Evolutionary conservation across 768 basidiomycete genomes (phyloP), one percentile per base, ranked within the genome.

Genomic region (Phylloporus scabripes): DNA sequence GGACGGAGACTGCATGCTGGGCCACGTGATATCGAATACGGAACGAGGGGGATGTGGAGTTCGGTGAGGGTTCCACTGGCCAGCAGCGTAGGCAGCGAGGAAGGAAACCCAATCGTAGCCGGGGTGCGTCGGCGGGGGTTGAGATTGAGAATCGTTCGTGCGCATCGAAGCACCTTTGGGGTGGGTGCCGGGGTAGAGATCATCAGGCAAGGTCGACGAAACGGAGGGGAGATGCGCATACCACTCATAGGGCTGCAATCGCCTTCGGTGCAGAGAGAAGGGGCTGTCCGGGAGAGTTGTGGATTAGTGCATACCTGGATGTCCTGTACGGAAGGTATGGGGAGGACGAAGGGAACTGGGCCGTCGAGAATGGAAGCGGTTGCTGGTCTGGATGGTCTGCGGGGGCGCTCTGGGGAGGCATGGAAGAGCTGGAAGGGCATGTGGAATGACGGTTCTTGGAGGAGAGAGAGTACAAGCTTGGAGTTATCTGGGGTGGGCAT

Each of bases 11-110:
- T 54, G 64, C 23, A 46, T 38, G 49, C 18, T 45, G 32, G 42
- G 45, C 52, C 60, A 58, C 5, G 63, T 20, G 23, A 58, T 34
- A 44, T 62, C 58, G 24, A 69, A 54, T 2, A 55, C 54, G 6
- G 67, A 60, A 17, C 61, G 66, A 5, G 86, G 85, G 6, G 74
- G 78, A 51, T 76, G 78, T 3, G 87, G 87, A 0, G 78, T 83
- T 48, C 73, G 74, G 51, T 81, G 81, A 7, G 89, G 87, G 62
- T 88, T 86, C 89, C 89, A 92, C 52, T 79, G 75, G 9, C 90
- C 90, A 15, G 73, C 61, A 0, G 86, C 80, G 63, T 92, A 92
- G 0, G 86, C 82, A n/a, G 73, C 67, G 53, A 87, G 80, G 64
- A 92, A 92, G 0, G 79, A 78, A 15, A 76, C 72, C 90, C 90